Conservation (phyloP, 1,284 basidiomycete species). For the Cutaneotrichosporon sp. region DNA sequence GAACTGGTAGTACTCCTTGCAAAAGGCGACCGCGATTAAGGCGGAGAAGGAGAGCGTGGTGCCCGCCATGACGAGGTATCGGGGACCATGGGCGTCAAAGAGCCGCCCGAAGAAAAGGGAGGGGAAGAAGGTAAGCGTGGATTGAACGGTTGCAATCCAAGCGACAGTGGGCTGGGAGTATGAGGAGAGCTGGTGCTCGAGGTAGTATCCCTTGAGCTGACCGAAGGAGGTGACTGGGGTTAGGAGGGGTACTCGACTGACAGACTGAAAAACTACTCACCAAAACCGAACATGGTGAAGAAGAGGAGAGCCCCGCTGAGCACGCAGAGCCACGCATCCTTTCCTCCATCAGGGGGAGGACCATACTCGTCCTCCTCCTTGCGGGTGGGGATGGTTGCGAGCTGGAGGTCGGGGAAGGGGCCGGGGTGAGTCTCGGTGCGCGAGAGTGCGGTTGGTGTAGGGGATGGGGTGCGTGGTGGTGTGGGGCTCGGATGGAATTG, state of each 20-base stretch:
- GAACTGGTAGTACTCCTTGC: conserved; percentile 41
- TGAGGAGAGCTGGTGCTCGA: conserved; percentile 17
- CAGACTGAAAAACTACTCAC: conserved; percentile 23
- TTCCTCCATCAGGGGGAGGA: conserved; percentile 27
- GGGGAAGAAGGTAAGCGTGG: conserved; percentile 30
- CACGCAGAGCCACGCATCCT: conserved; percentile 27
- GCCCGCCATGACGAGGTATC: conserved; percentile 17
- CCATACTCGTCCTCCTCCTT: conserved; percentile 1
- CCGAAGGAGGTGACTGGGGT: conserved; percentile 26
- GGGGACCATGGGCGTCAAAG: conserved; percentile 26
- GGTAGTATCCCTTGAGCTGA: conserved; percentile 25
- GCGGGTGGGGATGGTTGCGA: neutral
- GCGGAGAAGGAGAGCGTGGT: conserved; percentile 16
- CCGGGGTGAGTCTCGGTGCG: neutral
- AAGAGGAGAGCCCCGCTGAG: conserved; percentile 25
- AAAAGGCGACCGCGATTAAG: conserved; percentile 25
- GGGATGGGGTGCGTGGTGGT: neutral
- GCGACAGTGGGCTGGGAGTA: conserved; percentile 11
- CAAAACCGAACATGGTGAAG: conserved; percentile 27
- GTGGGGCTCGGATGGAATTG: neutral
- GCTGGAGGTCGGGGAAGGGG: conserved; percentile 2
- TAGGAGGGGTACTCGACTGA: neutral
- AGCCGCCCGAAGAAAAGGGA: conserved; percentile 17
- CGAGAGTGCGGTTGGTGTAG: neutral
- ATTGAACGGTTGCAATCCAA: conserved; percentile 23